phyloP scores from a whole-genome alignment of 257 asterid genomes.

The Leptodermis oblonga region DNA sequence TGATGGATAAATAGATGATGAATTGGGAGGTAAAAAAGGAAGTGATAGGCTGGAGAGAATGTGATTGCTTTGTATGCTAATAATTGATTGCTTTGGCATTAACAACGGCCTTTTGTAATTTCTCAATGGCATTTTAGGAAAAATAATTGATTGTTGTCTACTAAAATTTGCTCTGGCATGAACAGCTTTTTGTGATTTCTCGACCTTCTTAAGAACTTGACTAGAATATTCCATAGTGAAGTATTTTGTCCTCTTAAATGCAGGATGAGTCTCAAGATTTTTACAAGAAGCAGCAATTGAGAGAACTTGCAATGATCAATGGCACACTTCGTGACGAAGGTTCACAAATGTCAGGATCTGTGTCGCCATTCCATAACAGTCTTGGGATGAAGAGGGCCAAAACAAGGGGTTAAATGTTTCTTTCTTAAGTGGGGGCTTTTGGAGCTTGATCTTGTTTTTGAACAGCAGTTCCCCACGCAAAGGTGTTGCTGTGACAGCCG shows the following conservation, averaged over 20 bases:
- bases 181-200: background rate
- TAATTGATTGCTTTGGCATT: too few relatives aligned
- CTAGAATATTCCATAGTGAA: background rate
- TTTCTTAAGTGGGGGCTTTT: conserved; percentile 12
- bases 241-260: conserved; percentile 10
- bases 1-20: too few relatives aligned
- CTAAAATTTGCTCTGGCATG: too few relatives aligned
- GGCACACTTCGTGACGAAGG: conserved; percentile 93
- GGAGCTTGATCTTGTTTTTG: conserved; percentile 8
- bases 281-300: conserved; percentile 86
- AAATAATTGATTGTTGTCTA: too few relatives aligned
- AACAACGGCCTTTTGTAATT: too few relatives aligned
- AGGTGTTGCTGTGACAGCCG: conserved; percentile 16
- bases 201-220: background rate
- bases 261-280: conserved; percentile 94
- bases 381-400: conserved; percentile 99
- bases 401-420: conserved; percentile 58
- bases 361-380: conserved; percentile 85
- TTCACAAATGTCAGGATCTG: conserved; percentile 89
- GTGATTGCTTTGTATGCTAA: too few relatives aligned
- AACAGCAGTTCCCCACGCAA: conserved; percentile 8
- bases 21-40: too few relatives aligned
- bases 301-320: conserved; percentile 88
- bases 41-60: too few relatives aligned
- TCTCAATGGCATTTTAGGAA: too few relatives aligned